Evolutionary conservation across 306 rosid genomes (phyloP), one percentile per base, ranked within the genome.

Genomic region (Lablab purpureus): DNA sequence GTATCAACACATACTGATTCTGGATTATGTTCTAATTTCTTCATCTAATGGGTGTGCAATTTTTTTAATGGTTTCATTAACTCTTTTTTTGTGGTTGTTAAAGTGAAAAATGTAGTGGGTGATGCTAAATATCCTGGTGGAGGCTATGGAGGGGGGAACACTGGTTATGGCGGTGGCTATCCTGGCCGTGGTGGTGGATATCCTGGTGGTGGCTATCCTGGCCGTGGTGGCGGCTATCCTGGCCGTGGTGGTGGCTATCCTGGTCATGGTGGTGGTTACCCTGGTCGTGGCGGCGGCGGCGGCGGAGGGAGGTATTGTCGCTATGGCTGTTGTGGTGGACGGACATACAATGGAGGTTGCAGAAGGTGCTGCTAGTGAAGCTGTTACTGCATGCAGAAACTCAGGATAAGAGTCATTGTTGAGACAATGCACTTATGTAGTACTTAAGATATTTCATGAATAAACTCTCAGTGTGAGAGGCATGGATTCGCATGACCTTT

Each of bases 291-390:
- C 5, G 66, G 43, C 2, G 79, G 55, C 6, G 54, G 54, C 3
- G 54, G 54, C 2, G 79, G 82, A 7, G 79, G 80, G 12, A 79
- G 88, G 5, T 22, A 84, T 2, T 85, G 97, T 78, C 49, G 84
- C 25, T 23, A 87, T 68, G 89, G 90, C 0, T 81, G 95, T 30
- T 87, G 93, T 62, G 71, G 87, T 23, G 52, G 72, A 1, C 37
- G 65, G 21, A 28, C 28, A 25, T 78, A 80, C 30, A 75, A 84
- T 7, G 59, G 70, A 15, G 67, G 62, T 2, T 80, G 93, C 60
- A 9, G 27, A 36, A 55, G 85, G 83, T 88, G 97, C 79, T 88
- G 97, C 82, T 65, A 71, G 81, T 59, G 87, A 90, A 85, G 87
- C 74, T 72, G 86, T 68, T 18, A 75, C 66, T 37, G 10, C 41